Conservation (phyloP, 805 yeast genomes). For the Wickerhamiella domercqiae region DNA sequence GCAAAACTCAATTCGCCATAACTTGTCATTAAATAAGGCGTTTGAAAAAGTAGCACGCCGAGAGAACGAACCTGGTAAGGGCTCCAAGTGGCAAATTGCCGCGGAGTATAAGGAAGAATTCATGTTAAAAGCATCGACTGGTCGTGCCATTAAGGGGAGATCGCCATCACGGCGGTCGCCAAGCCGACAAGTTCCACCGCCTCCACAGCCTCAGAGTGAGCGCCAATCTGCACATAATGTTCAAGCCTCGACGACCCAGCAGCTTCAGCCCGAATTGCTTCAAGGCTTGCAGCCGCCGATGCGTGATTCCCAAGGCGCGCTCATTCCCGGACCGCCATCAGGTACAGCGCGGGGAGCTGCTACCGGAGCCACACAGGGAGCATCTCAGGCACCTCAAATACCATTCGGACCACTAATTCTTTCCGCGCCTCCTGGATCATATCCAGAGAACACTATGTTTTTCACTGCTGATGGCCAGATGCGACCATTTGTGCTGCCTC, state of each 20-base stretch:
- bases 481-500: no score
- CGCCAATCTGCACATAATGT: conserved; percentile 16
- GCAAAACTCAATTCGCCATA: conserved; percentile 97
- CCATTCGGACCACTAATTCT: neutral
- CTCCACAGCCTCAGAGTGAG: conserved; percentile 11
- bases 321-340: conserved; percentile 2
- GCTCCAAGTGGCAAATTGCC: conserved; percentile 97
- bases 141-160: conserved; percentile 14
- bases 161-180: conserved; percentile 8
- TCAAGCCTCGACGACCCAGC: conserved; percentile 6
- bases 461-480: no score
- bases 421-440: neutral
- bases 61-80: conserved; percentile 95
- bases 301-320: conserved; percentile 12
- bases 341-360: conserved; percentile 4
- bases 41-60: conserved; percentile 93
- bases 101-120: conserved; percentile 75
- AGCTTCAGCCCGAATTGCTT: conserved; percentile 4
- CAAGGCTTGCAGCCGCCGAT: conserved; percentile 18
- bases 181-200: conserved; percentile 3
- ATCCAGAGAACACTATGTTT: neutral
- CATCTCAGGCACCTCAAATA: conserved; percentile 7
- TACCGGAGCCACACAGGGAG: conserved; percentile 5
- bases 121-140: conserved; percentile 48
- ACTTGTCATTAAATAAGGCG: conserved; percentile 85